A percentile compares a stretch with the other conserved stretches of the same genome.
phyloP scores from a whole-genome alignment of 2,329 filamentous ascomycete species.

The Colletotrichum agaves region DNA sequence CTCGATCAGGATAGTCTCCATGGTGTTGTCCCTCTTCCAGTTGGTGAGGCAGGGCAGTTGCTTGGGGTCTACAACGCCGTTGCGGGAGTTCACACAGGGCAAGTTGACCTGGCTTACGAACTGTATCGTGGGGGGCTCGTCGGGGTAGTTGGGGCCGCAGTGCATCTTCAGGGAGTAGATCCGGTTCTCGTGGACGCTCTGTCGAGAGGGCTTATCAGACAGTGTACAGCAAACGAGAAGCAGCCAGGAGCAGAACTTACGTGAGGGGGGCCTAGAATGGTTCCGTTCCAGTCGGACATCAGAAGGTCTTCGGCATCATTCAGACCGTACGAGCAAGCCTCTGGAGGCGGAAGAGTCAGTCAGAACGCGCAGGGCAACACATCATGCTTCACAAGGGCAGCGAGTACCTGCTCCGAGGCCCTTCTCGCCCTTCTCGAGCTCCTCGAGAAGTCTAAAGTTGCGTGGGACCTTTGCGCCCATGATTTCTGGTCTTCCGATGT shows the following conservation, averaged over 20 bases:
- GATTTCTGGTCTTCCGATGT: constrained; percentile 20
- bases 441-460: constrained; percentile 96
- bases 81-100: constrained; percentile 86
- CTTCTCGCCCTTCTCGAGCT: constrained; percentile 99
- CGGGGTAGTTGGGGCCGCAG: constrained; percentile 90
- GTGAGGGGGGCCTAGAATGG: constrained; percentile 95
- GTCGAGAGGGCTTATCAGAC: constrained; percentile 28
- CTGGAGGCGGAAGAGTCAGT: constrained; percentile 56
- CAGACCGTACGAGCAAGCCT: constrained; percentile 96
- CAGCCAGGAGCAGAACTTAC: constrained; percentile 63
- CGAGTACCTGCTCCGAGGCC: constrained; percentile 85
- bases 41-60: constrained; percentile 86
- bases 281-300: constrained; percentile 99
- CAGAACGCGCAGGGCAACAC: constrained; percentile 14
- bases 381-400: constrained; percentile 15
- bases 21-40: constrained; percentile 94
- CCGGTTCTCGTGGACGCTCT: constrained; percentile 97
- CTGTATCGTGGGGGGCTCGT: constrained; percentile 86
- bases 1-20: constrained; percentile 93
- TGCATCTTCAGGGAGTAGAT: constrained; percentile 99
- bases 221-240: not conserved
- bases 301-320: constrained; percentile 93
- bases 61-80: constrained; percentile 84
- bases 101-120: constrained; percentile 96
- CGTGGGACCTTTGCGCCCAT: constrained; percentile 77